Evolutionary conservation across 2,329 filamentous ascomycete species (phyloP), one percentile per base, ranked within the genome.

Genomic region (Calonectria naviculata): DNA sequence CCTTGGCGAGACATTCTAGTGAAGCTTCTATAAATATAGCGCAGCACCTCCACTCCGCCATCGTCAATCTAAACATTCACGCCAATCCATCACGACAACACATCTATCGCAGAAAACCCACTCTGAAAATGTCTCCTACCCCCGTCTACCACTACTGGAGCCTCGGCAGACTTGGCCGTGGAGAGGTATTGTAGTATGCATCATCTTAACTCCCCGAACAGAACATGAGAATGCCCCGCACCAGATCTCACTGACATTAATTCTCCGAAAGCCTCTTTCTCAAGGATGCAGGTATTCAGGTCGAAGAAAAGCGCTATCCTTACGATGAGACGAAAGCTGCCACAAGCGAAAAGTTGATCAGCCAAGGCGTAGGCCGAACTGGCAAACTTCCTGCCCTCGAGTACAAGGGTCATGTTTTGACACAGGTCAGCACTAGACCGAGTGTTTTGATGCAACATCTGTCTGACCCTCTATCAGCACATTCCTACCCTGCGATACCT

Each of bases 401-500:
- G 60, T 84, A 83, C 67, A 78, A 83, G 34, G 82, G 81, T 4
- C 54, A 73, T 7, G 70, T 79, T 5, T 68, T 84, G 12, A 74
- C 65, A 19, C 75, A 77, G 64, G 75, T 74, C 8, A 2, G 69
- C 56, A 24, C 2, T 3, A 4, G 13, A 42, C 2, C 19, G 1
- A 19, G 46, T 8, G 3, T 6, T 17, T 26, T 15, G 12, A 21
- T 15, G 10, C 29, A n/a, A n/a, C n/a, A 5, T 8, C 6, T 2
- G n/a, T 9, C 46, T 70, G 29, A 65, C 8, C 15, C 7, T 13
- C 7, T 24, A 17, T 8, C 7, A 70, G 68, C 68, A 70, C 26
- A 31, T 70, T n/a, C 63, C 68, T 17, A 84, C 80, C 15, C 70
- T 85, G 7, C 79, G 83, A n/a, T 84, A 81, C 61, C 73, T 85